Evolutionary conservation across 2,329 filamentous ascomycete species (phyloP).

Genomic region (Pseudocercospora musae): DNA sequence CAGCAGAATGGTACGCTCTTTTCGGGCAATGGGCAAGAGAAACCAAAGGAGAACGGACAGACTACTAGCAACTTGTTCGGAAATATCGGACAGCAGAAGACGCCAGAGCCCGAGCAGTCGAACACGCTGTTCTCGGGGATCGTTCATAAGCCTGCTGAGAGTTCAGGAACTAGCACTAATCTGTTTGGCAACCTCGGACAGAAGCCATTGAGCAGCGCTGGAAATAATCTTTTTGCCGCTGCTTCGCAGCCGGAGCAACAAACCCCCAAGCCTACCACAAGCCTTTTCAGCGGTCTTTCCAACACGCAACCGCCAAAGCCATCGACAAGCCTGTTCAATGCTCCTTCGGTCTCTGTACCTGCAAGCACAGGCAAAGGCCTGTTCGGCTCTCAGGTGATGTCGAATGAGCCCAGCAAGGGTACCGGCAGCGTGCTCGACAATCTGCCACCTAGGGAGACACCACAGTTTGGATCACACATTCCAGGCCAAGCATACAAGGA

Average conservation of each 20-base stretch:
- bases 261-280: slow-evolving; percentile 8
- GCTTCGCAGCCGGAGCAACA: neutral
- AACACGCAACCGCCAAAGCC: slow-evolving; percentile 8
- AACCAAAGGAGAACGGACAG: slow-evolving; percentile 10
- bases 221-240: neutral
- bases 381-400: slow-evolving; percentile 13
- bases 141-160: slow-evolving; percentile 6
- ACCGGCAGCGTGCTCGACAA: slow-evolving; percentile 20
- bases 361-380: slow-evolving; percentile 14
- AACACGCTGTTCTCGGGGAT: neutral
- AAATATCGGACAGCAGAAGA: slow-evolving; percentile 3
- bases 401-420: slow-evolving; percentile 9
- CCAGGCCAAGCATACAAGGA: slow-evolving; percentile 18
- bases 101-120: neutral
- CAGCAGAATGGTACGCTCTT: slow-evolving; percentile 13
- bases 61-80: neutral
- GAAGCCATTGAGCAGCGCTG: slow-evolving; percentile 6
- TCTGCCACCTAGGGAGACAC: slow-evolving; percentile 14
- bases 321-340: slow-evolving; percentile 3
- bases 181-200: slow-evolving; percentile 13
- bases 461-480: slow-evolving; percentile 20
- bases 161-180: slow-evolving; percentile 1
- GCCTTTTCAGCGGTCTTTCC: slow-evolving; percentile 12
- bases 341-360: slow-evolving; percentile 1
- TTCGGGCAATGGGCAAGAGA: slow-evolving; percentile 12